A percentile compares a stretch with the other conserved stretches of the same genome.
Evolutionary conservation across 352 stramenopile species (phyloP).

Genomic region (Globisporangium uncinulatum): DNA sequence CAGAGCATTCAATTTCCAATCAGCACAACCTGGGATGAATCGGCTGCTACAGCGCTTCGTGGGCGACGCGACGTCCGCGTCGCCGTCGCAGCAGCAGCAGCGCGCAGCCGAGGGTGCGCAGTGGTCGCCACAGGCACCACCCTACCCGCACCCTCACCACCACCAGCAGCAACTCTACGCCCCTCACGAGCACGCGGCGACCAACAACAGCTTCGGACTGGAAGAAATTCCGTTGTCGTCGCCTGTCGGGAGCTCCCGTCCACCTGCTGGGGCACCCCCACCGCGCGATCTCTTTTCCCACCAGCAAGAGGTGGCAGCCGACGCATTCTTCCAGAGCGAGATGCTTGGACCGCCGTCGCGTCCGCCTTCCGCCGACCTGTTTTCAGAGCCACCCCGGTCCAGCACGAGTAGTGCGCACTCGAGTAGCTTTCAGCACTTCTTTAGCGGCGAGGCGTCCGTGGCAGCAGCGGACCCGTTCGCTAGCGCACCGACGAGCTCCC

Average conservation of each 20-base stretch:
- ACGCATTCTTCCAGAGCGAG: slow-evolving; percentile 22
- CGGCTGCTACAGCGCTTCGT: slow-evolving; percentile 17
- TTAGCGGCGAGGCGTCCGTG: background rate
- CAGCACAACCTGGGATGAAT: slow-evolving; percentile 9
- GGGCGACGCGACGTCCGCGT: slow-evolving; percentile 4
- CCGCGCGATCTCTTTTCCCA: slow-evolving; percentile 13
- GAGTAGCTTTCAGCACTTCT: slow-evolving; percentile 2
- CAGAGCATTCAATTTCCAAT: background rate
- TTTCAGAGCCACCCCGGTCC: slow-evolving; percentile 8
- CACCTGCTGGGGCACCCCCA: background rate
- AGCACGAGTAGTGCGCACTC: slow-evolving; percentile 1
- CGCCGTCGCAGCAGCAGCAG: slow-evolving; percentile 4
- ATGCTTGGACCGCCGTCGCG: background rate
- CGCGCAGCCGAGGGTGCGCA: background rate
- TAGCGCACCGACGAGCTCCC: slow-evolving; percentile 6
- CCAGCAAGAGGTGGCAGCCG: slow-evolving; percentile 11
- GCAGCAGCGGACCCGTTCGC: slow-evolving; percentile 14
- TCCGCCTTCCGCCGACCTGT: slow-evolving; percentile 4
- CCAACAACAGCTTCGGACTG: slow-evolving; percentile 8
- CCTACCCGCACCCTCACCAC: background rate
- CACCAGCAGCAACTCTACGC: slow-evolving; percentile 6
- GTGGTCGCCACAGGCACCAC: background rate
- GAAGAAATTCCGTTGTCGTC: slow-evolving; percentile 32
- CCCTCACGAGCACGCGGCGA: slow-evolving; percentile 1
- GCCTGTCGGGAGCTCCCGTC: slow-evolving; percentile 11